Evolutionary conservation across 805 yeast genomes (phyloP).

Genomic region (Wickerhamomyces bisporus): DNA sequence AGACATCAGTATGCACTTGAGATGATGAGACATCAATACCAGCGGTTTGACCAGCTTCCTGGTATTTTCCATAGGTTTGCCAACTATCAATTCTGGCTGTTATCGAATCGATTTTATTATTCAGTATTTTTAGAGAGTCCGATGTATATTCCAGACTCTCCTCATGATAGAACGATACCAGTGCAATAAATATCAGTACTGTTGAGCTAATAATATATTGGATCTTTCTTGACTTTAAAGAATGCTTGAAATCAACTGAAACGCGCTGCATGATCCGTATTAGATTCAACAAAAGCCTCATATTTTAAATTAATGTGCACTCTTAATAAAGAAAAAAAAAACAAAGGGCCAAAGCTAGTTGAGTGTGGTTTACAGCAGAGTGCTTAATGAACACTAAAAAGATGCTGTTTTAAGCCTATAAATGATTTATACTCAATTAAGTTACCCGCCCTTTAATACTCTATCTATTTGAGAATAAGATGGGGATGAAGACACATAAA

Average conservation of each 20-base stretch:
- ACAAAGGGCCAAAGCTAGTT: too few species aligned
- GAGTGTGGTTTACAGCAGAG: too few species aligned
- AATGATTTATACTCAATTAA: too few species aligned
- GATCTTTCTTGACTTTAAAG: background rate
- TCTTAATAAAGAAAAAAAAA: too few species aligned
- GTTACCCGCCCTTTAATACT: too few species aligned
- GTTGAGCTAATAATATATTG: background rate
- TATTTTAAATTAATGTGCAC: background rate
- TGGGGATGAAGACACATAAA: too few species aligned
- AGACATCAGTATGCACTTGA: too few species aligned
- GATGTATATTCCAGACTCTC: constrained; percentile 9
- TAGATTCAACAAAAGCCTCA: background rate
- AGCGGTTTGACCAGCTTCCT: background rate
- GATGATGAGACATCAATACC: too few species aligned
- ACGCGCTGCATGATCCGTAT: background rate
- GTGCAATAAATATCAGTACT: background rate
- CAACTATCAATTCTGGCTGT: constrained; percentile 13
- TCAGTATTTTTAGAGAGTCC: constrained; percentile 8
- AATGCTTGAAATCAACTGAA: background rate
- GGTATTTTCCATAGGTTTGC: constrained; percentile 3
- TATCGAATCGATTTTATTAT: constrained; percentile 8
- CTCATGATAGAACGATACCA: constrained; percentile 1
- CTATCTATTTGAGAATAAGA: too few species aligned
- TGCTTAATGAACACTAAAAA: too few species aligned
- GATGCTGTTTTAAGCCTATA: too few species aligned